Percentiles rank a stretch among this genome's conserved stretches.
Conservation (phyloP, 116 monocot genomes). For the Phalaenopsis hybrid region DNA sequence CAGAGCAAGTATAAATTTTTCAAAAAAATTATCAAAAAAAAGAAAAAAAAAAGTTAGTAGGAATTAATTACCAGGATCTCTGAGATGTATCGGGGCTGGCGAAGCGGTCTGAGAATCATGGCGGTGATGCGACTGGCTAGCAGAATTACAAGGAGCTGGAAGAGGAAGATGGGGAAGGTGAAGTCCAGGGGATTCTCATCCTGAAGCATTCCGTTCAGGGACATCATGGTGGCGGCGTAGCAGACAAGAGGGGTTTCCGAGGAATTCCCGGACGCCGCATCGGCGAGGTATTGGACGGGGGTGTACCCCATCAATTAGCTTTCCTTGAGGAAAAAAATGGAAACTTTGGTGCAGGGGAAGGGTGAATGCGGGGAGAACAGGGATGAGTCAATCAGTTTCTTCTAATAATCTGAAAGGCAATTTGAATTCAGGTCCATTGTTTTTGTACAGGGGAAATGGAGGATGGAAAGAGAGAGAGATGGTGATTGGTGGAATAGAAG, state of each 20-base stretch:
- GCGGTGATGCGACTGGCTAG: constrained; percentile 10
- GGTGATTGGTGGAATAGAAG: too few species aligned
- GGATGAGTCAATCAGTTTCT: too few species aligned
- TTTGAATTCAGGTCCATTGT: too few species aligned
- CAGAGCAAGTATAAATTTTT: not conserved
- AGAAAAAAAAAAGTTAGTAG: not conserved
- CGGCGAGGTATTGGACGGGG: constrained; percentile 5
- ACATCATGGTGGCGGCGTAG: constrained; percentile 20
- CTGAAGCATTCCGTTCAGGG: constrained; percentile 17
- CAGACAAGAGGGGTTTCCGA: constrained; percentile 13
- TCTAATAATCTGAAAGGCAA: too few species aligned
- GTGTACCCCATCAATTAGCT: not conserved
- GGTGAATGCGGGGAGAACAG: too few species aligned
- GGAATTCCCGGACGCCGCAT: not conserved
- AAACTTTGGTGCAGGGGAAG: not conserved
- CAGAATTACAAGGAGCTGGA: constrained; percentile 33
- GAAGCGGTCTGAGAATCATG: constrained; percentile 26
- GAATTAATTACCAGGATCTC: constrained; percentile 28
- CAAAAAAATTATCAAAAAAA: not conserved
- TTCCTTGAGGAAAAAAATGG: not conserved
- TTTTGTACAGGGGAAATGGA: too few species aligned
- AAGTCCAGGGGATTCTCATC: constrained; percentile 15
- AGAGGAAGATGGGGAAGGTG: constrained; percentile 35
- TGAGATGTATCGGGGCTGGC: constrained; percentile 38
- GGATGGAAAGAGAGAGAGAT: too few species aligned